Evolutionary conservation across 2,329 filamentous ascomycete species (phyloP).

Genomic region (Phoma herbarum): DNA sequence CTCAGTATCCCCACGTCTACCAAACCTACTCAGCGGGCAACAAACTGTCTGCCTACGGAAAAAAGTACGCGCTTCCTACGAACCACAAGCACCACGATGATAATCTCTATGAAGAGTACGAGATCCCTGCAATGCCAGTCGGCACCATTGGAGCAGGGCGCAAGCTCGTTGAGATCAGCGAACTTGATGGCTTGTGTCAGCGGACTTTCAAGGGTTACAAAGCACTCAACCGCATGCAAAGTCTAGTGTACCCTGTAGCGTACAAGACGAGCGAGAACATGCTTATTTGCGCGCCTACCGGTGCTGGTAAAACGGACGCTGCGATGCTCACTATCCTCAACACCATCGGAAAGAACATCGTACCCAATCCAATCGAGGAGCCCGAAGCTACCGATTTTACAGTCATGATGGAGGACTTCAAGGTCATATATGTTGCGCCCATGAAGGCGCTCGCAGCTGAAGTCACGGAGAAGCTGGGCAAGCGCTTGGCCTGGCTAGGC

Average conservation of each 20-base stretch:
- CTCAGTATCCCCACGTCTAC: conserved; percentile 93
- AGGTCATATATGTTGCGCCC: conserved; percentile 97
- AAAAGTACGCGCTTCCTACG: conserved; percentile 81
- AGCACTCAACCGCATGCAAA: conserved; percentile 96
- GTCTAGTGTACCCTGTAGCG: conserved; percentile 91
- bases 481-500: conserved; percentile 90
- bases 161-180: conserved; percentile 78
- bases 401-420: conserved; percentile 88
- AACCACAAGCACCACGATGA: conserved; percentile 77
- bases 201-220: conserved; percentile 96
- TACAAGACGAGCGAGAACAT: conserved; percentile 98
- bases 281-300: conserved; percentile 97
- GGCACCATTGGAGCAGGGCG: conserved; percentile 76
- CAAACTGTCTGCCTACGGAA: conserved; percentile 78
- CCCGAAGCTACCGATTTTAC: conserved; percentile 78
- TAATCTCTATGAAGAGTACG: conserved; percentile 88
- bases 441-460: conserved; percentile 99
- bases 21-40: conserved; percentile 85
- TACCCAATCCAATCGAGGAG: conserved; percentile 80
- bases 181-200: conserved; percentile 87
- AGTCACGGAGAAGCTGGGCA: conserved; percentile 92
- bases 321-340: conserved; percentile 97
- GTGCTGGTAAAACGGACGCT: conserved; percentile 98
- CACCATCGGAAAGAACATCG: conserved; percentile 83
- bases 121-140: conserved; percentile 81